Base-by-base conservation (phyloP, 108 stramenopile genomes). In the Fistulifera pelliculosa region DNA sequence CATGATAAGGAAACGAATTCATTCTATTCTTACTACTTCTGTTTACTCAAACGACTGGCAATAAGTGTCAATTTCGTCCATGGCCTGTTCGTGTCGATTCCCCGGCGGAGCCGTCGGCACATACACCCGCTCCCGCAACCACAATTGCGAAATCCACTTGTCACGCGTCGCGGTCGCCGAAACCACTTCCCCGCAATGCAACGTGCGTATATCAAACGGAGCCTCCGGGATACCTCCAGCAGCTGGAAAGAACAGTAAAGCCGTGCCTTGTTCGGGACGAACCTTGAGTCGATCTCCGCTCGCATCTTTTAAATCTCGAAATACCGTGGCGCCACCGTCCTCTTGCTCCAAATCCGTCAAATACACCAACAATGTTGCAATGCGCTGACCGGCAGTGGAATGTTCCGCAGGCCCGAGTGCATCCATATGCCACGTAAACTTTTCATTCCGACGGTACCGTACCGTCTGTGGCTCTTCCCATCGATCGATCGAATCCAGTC, bases 391-490 rank as follows among this genome's bases (percentile, higher is more conserved):
- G 22, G 74, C 81, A 10, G 35, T 49, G 15, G 55, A 27, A 7
- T 58, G 60, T 45, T 75, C 79, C 0, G 61, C 49, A 10, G 83
- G 79, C 13, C 79, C 69, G 16, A 90, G 55, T 1, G 84, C 88
- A 61, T 90, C 88, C 17, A 86, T 54, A 61, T 90, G 88, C 88
- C 88, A 90, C 2, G 82, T 86, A 52, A 86, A 90, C 50, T 80
- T 79, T 56, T 90, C 84, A n/a, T 54, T 71, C 15, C 71, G 58
- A 31, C 77, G 70, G 59, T 55, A 73, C 50, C 80, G 68, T 26
- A 90, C 88, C 25, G 77, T 86, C 64, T 90, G 88, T 5, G 88
- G 84, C 52, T 90, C 88, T 66, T 90, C 88, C 75, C 74, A 86
- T 26, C 66, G 62, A 54, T 80, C 75, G 26, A 83, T 75, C 1